A percentile compares a stretch with the other conserved stretches of the same genome.
Evolutionary conservation across 192 early-diverging fungal genomes (phyloP).

Genomic region (Nowakowskiella sp.): DNA sequence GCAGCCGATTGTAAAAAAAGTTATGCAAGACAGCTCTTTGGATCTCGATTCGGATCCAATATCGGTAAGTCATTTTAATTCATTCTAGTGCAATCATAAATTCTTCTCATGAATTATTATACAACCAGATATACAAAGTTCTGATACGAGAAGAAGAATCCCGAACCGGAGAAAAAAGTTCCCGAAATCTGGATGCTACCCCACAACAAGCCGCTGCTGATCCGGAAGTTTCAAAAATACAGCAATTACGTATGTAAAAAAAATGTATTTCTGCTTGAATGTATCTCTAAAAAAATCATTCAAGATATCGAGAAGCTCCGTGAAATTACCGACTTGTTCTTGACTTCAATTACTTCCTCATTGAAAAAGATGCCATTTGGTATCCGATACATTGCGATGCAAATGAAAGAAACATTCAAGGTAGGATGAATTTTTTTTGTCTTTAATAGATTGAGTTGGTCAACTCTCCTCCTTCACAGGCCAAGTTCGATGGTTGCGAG

Average conservation of each 20-base stretch:
- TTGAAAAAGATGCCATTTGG: slow-evolving; percentile 86
- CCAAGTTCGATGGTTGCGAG: slow-evolving; percentile 76
- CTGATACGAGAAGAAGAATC: slow-evolving; percentile 87
- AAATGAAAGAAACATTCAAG: slow-evolving; percentile 68
- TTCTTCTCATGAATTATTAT: background rate
- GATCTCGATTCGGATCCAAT: slow-evolving; percentile 86
- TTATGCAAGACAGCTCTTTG: slow-evolving; percentile 67
- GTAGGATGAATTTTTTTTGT: slow-evolving; percentile 7
- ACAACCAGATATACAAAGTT: slow-evolving; percentile 74
- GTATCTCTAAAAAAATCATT: slow-evolving; percentile 53
- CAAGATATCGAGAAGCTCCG: slow-evolving; percentile 67
- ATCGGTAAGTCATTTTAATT: background rate
- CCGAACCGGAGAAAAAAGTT: slow-evolving; percentile 72
- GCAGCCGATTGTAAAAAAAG: slow-evolving; percentile 68
- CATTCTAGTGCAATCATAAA: background rate
- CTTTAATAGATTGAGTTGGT: slow-evolving; percentile 7
- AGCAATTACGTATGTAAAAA: slow-evolving; percentile 29
- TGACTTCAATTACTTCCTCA: slow-evolving; percentile 72
- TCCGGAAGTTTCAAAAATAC: slow-evolving; percentile 49
- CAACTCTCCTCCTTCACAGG: slow-evolving; percentile 12
- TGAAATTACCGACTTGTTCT: slow-evolving; percentile 74
- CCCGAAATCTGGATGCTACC: slow-evolving; percentile 64
- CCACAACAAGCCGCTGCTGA: slow-evolving; percentile 75
- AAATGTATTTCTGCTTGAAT: slow-evolving; percentile 9
- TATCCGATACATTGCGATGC: slow-evolving; percentile 90